Evolutionary conservation across 176 grass and related monocot genomes (phyloP).

Genomic region (Eremochloa ophiuroides): DNA sequence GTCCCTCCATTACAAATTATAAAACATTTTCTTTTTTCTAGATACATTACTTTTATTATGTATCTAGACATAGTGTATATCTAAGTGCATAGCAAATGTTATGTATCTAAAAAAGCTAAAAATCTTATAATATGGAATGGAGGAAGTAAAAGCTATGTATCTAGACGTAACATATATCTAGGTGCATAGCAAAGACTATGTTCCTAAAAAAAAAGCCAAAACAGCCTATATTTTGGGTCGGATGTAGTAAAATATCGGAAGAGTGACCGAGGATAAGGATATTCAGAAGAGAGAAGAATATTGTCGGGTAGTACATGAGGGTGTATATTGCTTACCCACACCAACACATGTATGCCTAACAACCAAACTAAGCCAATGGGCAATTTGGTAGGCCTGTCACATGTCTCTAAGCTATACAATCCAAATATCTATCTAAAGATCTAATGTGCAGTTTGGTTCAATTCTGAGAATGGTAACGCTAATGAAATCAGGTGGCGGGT

Average conservation of each 20-base stretch:
- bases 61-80: no score
- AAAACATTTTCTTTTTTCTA: no score
- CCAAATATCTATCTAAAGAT: neutral
- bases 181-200: neutral
- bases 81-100: no score
- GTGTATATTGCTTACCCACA: neutral
- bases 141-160: neutral
- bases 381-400: neutral
- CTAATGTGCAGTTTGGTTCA: no score
- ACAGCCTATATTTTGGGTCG: neutral
- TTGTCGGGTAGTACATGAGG: neutral
- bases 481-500: no score
- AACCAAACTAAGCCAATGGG: neutral
- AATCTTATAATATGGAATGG: neutral
- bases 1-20: no score
- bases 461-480: no score
- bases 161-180: neutral
- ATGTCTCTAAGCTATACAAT: neutral
- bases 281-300: neutral
- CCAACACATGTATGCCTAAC: neutral
- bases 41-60: no score
- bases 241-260: neutral
- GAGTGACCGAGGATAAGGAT: neutral
- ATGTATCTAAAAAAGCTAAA: neutral
- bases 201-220: neutral